Percentiles rank a stretch among this genome's conserved stretches.
These are phyloP conservation scores for Asterionellopsis glacialis DNA, from an alignment of 108 stramenopile species.

Conservation along the genomic window DNA sequence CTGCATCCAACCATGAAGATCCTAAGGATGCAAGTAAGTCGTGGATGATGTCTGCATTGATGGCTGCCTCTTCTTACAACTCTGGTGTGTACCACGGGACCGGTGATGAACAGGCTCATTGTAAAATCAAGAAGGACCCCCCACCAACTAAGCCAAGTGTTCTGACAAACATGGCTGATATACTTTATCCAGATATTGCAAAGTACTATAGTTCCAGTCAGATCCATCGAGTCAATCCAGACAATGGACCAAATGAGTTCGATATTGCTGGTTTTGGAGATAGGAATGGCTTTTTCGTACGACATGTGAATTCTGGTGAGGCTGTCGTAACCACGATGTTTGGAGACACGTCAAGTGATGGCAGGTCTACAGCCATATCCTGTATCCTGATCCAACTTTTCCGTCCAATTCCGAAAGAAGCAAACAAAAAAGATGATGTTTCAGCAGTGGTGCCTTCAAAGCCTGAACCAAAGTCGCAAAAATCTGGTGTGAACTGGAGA, in stretches of 20 bases:
- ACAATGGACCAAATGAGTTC: conserved; percentile 43
- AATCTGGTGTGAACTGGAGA: conserved; percentile 2
- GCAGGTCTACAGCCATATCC: neutral
- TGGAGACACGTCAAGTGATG: conserved; percentile 8
- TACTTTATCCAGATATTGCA: neutral
- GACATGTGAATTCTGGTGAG: conserved; percentile 52
- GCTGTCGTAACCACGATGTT: conserved; percentile 31
- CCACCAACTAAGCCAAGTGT: conserved; percentile 10
- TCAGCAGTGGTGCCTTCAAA: neutral
- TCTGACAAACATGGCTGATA: conserved; percentile 1
- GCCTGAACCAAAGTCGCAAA: conserved; percentile 1
- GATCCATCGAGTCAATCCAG: conserved; percentile 39
- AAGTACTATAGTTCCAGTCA: conserved; percentile 6
- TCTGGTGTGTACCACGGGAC: conserved; percentile 42
- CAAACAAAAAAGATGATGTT: neutral
- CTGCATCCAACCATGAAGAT: neutral
- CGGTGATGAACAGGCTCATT: conserved; percentile 9
- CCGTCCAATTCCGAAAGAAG: neutral
- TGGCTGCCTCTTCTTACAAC: conserved; percentile 43
- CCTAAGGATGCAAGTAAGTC: conserved; percentile 10
- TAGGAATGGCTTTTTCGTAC: conserved; percentile 58
- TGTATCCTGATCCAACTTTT: neutral
- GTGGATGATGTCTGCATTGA: conserved; percentile 39
- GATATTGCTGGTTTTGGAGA: conserved; percentile 50
- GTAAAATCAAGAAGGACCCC: conserved; percentile 3